Evolutionary conservation across 306 rosid genomes (phyloP).

Genomic region (Prunus campanulata): DNA sequence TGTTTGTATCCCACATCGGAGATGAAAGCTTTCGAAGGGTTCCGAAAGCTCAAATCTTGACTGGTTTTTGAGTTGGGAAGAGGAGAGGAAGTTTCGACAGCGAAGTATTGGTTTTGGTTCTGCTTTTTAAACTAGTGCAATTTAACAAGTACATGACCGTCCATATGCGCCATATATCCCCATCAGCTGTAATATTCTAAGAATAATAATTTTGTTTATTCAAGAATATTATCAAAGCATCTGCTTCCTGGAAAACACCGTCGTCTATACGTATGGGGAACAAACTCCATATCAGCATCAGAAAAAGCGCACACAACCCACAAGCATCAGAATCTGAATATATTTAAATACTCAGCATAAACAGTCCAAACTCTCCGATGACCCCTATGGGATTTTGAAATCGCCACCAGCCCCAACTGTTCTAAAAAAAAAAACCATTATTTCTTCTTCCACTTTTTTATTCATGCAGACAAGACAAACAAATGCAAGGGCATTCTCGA

Average conservation of each 20-base stretch:
- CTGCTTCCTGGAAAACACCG: constrained; percentile 17
- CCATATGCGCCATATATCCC: too few species aligned
- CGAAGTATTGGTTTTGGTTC: too few species aligned
- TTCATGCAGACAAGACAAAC: constrained; percentile 19
- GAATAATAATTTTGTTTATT: not conserved
- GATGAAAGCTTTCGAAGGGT: not conserved
- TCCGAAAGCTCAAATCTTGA: not conserved
- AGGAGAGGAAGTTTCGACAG: not conserved
- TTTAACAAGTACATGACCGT: not conserved
- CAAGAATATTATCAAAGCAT: not conserved
- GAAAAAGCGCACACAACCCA: not conserved
- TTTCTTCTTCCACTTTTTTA: not conserved
- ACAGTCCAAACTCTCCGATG: constrained; percentile 17
- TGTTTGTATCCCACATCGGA: too few species aligned
- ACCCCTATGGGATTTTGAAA: constrained; percentile 7
- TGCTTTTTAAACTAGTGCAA: not conserved
- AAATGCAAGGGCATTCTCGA: constrained; percentile 16
- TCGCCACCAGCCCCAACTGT: not conserved
- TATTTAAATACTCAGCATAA: not conserved
- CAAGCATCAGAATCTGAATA: constrained; percentile 3
- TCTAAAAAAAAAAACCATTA: not conserved
- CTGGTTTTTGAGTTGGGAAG: not conserved
- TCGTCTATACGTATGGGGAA: not conserved
- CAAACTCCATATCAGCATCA: constrained; percentile 12
- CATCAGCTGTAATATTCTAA: not conserved